A percentile compares a stretch with the other conserved stretches of the same genome.
Conservation (phyloP, 768 basidiomycete species). For the Cantharellus cinnabarinus region DNA sequence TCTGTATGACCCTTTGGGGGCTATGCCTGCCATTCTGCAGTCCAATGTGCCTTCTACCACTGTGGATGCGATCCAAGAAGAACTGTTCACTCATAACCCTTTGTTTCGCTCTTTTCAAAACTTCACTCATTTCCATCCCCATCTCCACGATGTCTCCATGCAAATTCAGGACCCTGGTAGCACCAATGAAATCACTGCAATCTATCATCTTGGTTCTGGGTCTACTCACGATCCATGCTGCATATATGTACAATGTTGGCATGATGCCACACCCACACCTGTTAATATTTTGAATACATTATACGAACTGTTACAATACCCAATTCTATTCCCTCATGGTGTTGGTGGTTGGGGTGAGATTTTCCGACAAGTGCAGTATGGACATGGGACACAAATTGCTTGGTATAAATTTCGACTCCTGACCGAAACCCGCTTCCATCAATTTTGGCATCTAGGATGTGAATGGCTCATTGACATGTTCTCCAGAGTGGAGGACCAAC, state of each 20-base stretch:
- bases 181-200: too few relatives aligned
- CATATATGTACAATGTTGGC: neutral
- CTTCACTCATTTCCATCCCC: too few relatives aligned
- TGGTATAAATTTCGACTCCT: constrained; percentile 18
- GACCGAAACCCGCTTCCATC: constrained; percentile 15
- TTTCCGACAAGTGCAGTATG: too few relatives aligned
- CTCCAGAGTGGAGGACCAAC: constrained; percentile 8
- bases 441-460: constrained; percentile 18
- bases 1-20: too few relatives aligned
- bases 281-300: constrained; percentile 15
- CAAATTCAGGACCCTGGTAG: too few relatives aligned
- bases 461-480: constrained; percentile 25
- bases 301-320: constrained; percentile 22
- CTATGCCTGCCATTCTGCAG: too few relatives aligned
- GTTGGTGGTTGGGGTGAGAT: constrained; percentile 19
- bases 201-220: too few relatives aligned
- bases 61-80: too few relatives aligned
- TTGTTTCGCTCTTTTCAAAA: too few relatives aligned
- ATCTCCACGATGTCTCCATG: too few relatives aligned
- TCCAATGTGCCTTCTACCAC: too few relatives aligned
- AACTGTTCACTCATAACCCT: too few relatives aligned
- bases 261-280: neutral
- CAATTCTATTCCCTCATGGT: constrained; percentile 20
- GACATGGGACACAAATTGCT: constrained; percentile 21
- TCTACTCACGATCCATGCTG: neutral